Conservation (phyloP, 768 basidiomycete species). For the Boletus rubropictus region DNA sequence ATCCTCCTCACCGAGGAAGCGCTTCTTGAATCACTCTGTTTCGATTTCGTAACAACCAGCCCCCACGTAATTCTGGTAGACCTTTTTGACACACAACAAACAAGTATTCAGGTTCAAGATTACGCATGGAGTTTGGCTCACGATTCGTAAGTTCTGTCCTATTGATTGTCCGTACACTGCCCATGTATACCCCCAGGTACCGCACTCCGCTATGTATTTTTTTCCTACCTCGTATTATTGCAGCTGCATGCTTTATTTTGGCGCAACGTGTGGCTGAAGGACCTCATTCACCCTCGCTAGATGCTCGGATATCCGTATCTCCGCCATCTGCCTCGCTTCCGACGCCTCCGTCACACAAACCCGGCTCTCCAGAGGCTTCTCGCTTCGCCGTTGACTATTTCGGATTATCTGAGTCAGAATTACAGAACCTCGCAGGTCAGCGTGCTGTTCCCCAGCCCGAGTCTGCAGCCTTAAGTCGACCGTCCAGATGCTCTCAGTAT, state of each 20-base stretch:
- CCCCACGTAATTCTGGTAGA: slow-evolving; percentile 74
- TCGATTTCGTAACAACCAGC: slow-evolving; percentile 75
- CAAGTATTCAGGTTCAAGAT: slow-evolving; percentile 52
- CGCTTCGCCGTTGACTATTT: slow-evolving; percentile 66
- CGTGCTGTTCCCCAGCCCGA: not conserved
- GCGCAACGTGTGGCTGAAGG: slow-evolving; percentile 70
- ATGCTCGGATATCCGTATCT: slow-evolving; percentile 65
- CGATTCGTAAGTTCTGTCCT: slow-evolving; percentile 60
- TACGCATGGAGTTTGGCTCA: slow-evolving; percentile 83
- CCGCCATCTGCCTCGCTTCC: slow-evolving; percentile 73
- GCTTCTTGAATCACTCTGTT: slow-evolving; percentile 77
- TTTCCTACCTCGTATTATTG: slow-evolving; percentile 63
- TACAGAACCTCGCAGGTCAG: slow-evolving; percentile 57
- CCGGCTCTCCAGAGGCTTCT: slow-evolving; percentile 63
- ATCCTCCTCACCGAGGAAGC: slow-evolving; percentile 76
- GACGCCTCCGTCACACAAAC: slow-evolving; percentile 74
- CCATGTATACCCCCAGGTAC: slow-evolving; percentile 42
- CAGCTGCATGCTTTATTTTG: slow-evolving; percentile 72
- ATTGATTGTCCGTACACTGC: slow-evolving; percentile 1
- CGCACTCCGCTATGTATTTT: slow-evolving; percentile 75
- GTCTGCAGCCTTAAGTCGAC: slow-evolving; percentile 2
- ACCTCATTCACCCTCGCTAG: slow-evolving; percentile 65
- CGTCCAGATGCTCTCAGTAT: slow-evolving; percentile 55
- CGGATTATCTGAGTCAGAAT: slow-evolving; percentile 54
- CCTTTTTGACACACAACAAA: slow-evolving; percentile 54